phyloP scores from a whole-genome alignment of 2,329 filamentous ascomycete species.

The Penicillium sp. region DNA sequence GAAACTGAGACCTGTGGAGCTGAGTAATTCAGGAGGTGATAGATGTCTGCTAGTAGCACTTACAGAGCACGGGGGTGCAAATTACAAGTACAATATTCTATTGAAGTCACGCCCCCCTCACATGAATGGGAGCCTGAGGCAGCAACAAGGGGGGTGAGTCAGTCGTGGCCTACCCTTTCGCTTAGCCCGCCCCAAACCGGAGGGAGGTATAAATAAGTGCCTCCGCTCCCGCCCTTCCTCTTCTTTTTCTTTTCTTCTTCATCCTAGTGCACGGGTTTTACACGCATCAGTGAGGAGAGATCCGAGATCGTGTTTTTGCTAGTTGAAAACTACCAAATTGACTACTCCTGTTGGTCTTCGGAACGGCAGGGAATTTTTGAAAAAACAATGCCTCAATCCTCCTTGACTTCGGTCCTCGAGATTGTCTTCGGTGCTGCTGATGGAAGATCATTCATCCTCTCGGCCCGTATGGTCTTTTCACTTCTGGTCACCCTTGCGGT shows the following conservation, averaged over 20 bases:
- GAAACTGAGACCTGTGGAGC: not conserved
- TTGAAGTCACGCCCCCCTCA: not conserved
- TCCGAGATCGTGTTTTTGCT: slow-evolving; percentile 88
- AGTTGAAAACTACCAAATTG: slow-evolving; percentile 83
- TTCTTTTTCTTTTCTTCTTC: slow-evolving; percentile 40
- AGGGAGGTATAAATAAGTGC: slow-evolving; percentile 26
- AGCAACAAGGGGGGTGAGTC: not conserved
- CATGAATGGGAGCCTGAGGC: not conserved
- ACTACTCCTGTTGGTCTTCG: slow-evolving; percentile 71
- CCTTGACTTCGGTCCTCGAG: slow-evolving; percentile 21
- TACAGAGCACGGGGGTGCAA: not conserved
- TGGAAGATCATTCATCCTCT: slow-evolving; percentile 13
- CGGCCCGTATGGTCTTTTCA: slow-evolving; percentile 34
- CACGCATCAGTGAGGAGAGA: slow-evolving; percentile 83
- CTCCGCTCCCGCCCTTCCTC: slow-evolving; percentile 15
- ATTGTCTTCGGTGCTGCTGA: slow-evolving; percentile 8
- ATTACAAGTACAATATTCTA: not conserved
- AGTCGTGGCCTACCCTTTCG: not conserved
- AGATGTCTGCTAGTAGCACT: not conserved
- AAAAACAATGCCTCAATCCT: slow-evolving; percentile 36
- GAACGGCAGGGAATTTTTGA: slow-evolving; percentile 81
- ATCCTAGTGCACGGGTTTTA: slow-evolving; percentile 67
- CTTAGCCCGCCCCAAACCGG: not conserved
- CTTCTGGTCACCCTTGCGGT: slow-evolving; percentile 37
- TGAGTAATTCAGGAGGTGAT: not conserved